Evolutionary conservation across 2,329 filamentous ascomycete species (phyloP), one percentile per base, ranked within the genome.

Genomic region (Lachnellula willkommii): DNA sequence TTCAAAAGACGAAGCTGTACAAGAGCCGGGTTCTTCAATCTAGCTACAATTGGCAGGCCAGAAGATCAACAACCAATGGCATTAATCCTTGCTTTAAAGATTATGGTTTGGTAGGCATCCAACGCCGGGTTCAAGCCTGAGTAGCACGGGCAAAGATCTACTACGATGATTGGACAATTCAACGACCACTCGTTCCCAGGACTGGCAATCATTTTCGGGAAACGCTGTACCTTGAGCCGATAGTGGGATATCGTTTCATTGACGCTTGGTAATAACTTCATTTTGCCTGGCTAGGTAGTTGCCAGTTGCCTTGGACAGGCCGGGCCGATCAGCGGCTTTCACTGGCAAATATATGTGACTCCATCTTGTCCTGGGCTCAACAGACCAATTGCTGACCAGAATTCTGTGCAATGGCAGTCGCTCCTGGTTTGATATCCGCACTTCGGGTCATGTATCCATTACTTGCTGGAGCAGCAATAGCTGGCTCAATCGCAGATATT

Each of bases 401-500:
- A 14, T 4, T 7, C 14, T 43, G n/a, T 51, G 39, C 36, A 14
- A 64, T 62, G 62, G 55, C 58, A 60, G 55, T 56, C 45, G 26
- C 32, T 12, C 22, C 36, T n/a, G 42, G 43, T 17, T 24, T 62
- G 14, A 17, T 62, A 5, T 54, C 53, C 39, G 53, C 56, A 2
- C 37, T 61, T 32, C 54, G 49, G 36, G 54, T 60, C 37, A 63
- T 65, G 59, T 58, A 52, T 48, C 59, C 61, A 26, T 49, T 63
- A 28, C 47, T 61, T 28, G 53, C 58, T 4, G 53, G 12, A 14
- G 24, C 58, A 48, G 59, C 52, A 11, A 26, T 60, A 24, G 58
- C 59, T 24, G 72, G 70, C 2, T 76, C 75, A 7, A 68, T 79
- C 36, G 72, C 71, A 26, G 78, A 81, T 55, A 78, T 82, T 55